A percentile compares a stretch with the other conserved stretches of the same genome.
phyloP scores from a whole-genome alignment of 306 rosid genomes.

The Canavalia gladiata region DNA sequence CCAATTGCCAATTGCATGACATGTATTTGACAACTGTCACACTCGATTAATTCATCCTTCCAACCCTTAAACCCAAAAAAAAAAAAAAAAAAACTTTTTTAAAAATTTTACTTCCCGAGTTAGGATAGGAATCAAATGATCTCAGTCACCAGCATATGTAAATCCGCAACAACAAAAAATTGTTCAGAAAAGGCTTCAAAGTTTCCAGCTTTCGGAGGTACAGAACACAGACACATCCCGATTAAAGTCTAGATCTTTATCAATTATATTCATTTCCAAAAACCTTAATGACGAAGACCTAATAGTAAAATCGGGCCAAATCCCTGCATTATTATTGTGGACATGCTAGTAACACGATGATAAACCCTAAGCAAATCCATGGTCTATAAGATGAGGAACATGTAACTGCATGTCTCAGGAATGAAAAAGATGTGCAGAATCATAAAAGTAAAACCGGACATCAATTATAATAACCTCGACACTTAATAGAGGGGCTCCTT shows the following conservation, averaged over 20 bases:
- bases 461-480: conserved; percentile 54
- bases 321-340: conserved; percentile 50
- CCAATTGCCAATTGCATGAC: conserved; percentile 23
- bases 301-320: conserved; percentile 54
- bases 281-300: conserved; percentile 63
- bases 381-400: conserved; percentile 54
- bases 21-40: conserved; percentile 38
- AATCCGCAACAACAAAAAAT: conserved; percentile 25
- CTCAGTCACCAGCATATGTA: conserved; percentile 33
- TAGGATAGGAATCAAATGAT: conserved; percentile 35
- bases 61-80: not conserved
- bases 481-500: conserved; percentile 41
- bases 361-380: conserved; percentile 67
- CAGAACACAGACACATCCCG: conserved; percentile 24
- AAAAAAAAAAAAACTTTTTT: not conserved
- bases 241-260: conserved; percentile 34
- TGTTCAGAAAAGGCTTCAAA: conserved; percentile 33
- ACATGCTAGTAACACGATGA: conserved; percentile 46
- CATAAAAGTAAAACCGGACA: conserved; percentile 54
- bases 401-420: conserved; percentile 53
- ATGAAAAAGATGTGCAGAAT: conserved; percentile 45
- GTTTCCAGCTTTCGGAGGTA: not conserved
- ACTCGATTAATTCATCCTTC: conserved; percentile 22
- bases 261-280: conserved; percentile 38
- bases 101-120: conserved; percentile 26